Percentiles rank a stretch among this genome's conserved stretches.
These are phyloP conservation scores for Zygosaccharomyces rouxii DNA, from an alignment of 805 yeast genomes.

Conservation along the genomic window DNA sequence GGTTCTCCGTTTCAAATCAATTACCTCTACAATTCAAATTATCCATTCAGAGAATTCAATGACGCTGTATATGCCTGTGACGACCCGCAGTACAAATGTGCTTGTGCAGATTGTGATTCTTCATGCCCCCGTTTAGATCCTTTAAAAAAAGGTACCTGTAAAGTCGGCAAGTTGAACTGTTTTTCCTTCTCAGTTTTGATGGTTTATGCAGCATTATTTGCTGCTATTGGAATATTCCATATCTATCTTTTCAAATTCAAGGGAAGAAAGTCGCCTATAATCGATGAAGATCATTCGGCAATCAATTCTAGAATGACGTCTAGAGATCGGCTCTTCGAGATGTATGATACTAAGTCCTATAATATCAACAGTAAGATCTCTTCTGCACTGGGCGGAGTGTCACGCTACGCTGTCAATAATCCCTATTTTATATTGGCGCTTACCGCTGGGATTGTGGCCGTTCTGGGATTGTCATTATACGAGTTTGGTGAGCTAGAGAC, in stretches of 20 bases:
- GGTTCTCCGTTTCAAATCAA: constrained; percentile 96
- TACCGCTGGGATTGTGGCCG: constrained; percentile 35
- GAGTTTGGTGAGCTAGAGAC: constrained; percentile 59
- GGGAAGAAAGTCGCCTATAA: constrained; percentile 25
- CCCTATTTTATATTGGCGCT: constrained; percentile 52
- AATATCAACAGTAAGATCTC: constrained; percentile 17
- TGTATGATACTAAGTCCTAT: constrained; percentile 19
- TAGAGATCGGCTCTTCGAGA: constrained; percentile 18
- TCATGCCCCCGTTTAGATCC: constrained; percentile 70
- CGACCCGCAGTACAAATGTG: constrained; percentile 63
- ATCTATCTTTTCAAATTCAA: constrained; percentile 20
- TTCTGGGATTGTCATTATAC: constrained; percentile 38
- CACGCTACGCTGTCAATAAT: constrained; percentile 54
- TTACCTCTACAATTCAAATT: constrained; percentile 46
- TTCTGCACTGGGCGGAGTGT: constrained; percentile 46
- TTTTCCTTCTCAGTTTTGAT: constrained; percentile 60
- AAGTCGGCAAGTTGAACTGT: constrained; percentile 63
- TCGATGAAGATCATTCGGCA: constrained; percentile 10
- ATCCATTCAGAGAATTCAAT: constrained; percentile 21
- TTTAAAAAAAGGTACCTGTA: constrained; percentile 44
- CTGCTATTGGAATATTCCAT: constrained; percentile 26
- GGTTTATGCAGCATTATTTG: constrained; percentile 40
- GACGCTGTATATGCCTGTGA: constrained; percentile 45
- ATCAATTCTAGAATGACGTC: constrained; percentile 13
- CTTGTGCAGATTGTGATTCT: constrained; percentile 83